Conservation (phyloP, 176 grass and related monocot species). For the Phoenix roebelenii region DNA sequence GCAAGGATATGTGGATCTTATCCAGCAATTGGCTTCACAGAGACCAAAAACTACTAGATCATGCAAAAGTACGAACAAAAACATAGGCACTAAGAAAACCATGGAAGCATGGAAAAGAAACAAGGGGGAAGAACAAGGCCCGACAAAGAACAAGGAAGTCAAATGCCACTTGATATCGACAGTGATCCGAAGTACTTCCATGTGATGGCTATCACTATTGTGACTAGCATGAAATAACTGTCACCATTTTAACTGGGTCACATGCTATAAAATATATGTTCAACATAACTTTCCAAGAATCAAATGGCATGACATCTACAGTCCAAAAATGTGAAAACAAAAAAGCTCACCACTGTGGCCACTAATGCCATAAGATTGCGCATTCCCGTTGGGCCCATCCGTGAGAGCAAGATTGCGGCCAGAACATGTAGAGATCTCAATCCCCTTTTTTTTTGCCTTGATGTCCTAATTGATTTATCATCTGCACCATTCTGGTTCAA, state of each 20-base stretch:
- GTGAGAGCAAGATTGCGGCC: conserved; percentile 70
- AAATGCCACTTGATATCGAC: too few species aligned
- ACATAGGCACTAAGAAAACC: too few species aligned
- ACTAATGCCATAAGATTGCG: conserved; percentile 61
- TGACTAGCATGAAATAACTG: too few species aligned
- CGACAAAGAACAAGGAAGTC: too few species aligned
- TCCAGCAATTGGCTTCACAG: too few species aligned
- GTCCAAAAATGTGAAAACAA: neutral
- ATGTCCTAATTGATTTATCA: conserved; percentile 18
- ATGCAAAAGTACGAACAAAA: too few species aligned
- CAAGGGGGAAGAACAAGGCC: too few species aligned
- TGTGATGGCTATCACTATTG: too few species aligned
- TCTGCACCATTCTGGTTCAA: conserved; percentile 22
- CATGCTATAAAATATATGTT: neutral
- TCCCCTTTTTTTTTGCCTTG: conserved; percentile 28
- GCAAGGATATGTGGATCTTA: too few species aligned
- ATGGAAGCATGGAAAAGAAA: too few species aligned
- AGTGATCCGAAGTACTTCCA: too few species aligned
- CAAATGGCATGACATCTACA: neutral
- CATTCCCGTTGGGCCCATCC: conserved; percentile 60
- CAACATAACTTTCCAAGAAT: neutral
- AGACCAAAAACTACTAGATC: too few species aligned
- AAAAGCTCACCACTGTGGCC: conserved; percentile 38
- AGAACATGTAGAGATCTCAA: conserved; percentile 77
- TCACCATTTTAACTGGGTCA: neutral